A percentile compares a stretch with the other conserved stretches of the same genome.
These are phyloP conservation scores for Lentinula novae-zelandiae DNA, from an alignment of 1,284 basidiomycete genomes.

Conservation along the genomic window DNA sequence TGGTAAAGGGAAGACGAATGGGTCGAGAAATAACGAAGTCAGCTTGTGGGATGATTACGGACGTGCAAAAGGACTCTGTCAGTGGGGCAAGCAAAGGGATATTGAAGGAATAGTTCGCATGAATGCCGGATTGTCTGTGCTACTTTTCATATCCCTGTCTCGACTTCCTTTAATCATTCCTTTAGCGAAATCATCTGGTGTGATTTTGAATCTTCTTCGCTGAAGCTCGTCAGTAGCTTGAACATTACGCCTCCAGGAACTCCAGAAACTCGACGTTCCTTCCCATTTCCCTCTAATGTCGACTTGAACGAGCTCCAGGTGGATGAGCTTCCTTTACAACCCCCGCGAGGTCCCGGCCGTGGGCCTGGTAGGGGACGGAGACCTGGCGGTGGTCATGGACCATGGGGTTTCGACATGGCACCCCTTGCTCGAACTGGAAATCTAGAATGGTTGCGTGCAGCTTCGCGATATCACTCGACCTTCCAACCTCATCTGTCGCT, in stretches of 20 bases:
- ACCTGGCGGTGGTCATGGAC: conserved; percentile 1
- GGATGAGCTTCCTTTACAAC: background rate
- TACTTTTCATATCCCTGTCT: background rate
- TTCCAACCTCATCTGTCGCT: conserved; percentile 18
- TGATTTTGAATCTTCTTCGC: conserved; percentile 18
- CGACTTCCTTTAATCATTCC: background rate
- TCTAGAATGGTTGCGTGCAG: conserved; percentile 20
- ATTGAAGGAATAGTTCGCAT: conserved; percentile 22
- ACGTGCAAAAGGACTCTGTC: conserved; percentile 17
- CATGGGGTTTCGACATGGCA: conserved; percentile 6
- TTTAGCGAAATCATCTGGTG: conserved; percentile 22
- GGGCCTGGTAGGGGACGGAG: conserved; percentile 8
- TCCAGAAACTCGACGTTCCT: conserved; percentile 2
- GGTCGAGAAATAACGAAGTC: conserved; percentile 9
- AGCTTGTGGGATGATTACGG: conserved; percentile 20
- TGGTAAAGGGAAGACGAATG: conserved; percentile 15
- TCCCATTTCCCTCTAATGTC: background rate
- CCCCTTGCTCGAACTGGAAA: conserved; percentile 15
- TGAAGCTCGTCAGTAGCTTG: conserved; percentile 18
- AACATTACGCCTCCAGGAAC: conserved; percentile 21
- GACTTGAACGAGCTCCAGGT: background rate
- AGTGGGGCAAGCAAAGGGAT: conserved; percentile 14
- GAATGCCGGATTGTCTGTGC: conserved; percentile 21
- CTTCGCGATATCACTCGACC: conserved; percentile 16
- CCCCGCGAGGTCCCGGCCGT: conserved; percentile 7